A percentile compares a stretch with the other conserved stretches of the same genome.
Conservation (phyloP, 495 filamentous ascomycete genomes). For the Penicillium cataractarum region DNA sequence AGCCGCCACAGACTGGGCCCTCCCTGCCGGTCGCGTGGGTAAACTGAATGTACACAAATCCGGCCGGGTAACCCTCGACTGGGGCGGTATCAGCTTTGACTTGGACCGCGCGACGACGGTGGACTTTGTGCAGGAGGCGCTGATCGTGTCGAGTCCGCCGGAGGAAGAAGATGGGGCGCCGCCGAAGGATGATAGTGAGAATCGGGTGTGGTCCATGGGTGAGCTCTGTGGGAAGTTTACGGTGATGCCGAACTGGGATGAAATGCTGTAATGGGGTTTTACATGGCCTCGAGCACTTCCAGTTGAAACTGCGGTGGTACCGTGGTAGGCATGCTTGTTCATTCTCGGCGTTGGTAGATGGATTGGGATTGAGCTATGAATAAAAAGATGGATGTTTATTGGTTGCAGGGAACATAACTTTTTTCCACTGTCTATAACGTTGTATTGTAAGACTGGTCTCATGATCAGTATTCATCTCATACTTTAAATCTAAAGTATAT, state of each 20-base stretch:
- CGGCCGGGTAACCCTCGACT: constrained; percentile 50
- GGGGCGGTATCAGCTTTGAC: constrained; percentile 54
- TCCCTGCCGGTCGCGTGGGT: constrained; percentile 60
- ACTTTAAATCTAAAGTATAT: too few relatives aligned
- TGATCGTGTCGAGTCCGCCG: constrained; percentile 43
- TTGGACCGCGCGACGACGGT: constrained; percentile 47
- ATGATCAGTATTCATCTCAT: too few relatives aligned
- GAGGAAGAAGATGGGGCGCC: constrained; percentile 17
- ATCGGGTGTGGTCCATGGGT: constrained; percentile 53
- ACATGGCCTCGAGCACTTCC: neutral
- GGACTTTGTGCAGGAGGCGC: constrained; percentile 50
- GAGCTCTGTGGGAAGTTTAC: constrained; percentile 55
- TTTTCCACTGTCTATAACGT: too few relatives aligned
- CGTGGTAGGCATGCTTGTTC: neutral
- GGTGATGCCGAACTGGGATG: constrained; percentile 53
- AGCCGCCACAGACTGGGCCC: constrained; percentile 39
- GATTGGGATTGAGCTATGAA: neutral
- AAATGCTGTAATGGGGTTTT: constrained; percentile 39
- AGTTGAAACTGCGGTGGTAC: neutral
- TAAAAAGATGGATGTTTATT: neutral
- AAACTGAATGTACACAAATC: constrained; percentile 58
- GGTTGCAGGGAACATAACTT: neutral
- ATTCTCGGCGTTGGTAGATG: constrained; percentile 7
- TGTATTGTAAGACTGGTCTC: too few relatives aligned
- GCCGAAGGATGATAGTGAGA: constrained; percentile 34